Conservation (phyloP, 108 stramenopile genomes). For the Cyclotella distinguenda region DNA sequence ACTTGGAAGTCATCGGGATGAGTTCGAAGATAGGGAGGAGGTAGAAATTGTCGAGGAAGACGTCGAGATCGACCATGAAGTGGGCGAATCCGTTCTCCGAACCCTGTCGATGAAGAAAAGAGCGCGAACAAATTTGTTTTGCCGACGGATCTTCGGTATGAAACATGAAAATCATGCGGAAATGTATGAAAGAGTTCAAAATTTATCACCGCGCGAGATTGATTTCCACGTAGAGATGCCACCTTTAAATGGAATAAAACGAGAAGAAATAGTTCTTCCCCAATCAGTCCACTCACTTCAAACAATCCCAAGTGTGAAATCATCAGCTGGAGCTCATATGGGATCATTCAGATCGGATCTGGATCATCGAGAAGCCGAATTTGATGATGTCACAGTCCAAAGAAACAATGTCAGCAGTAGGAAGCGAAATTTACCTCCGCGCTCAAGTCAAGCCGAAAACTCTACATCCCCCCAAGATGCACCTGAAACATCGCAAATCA, state of each 20-base stretch:
- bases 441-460: neutral
- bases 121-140: slow-evolving; percentile 41
- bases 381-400: slow-evolving; percentile 4
- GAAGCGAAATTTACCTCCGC: neutral
- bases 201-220: no score
- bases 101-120: slow-evolving; percentile 10
- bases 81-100: neutral
- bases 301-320: neutral
- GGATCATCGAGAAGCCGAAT: neutral
- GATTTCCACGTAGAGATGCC: no score
- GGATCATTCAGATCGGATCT: no score
- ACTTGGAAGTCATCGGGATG: slow-evolving; percentile 81
- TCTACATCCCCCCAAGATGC: slow-evolving; percentile 3
- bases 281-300: neutral
- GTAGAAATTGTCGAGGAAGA: slow-evolving; percentile 14
- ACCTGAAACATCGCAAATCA: neutral
- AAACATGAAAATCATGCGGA: neutral
- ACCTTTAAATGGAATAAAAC: no score
- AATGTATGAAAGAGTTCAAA: no score
- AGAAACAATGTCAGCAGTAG: slow-evolving; percentile 7
- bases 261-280: no score
- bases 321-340: neutral
- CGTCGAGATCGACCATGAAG: slow-evolving; percentile 12
- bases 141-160: slow-evolving; percentile 23
- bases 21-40: slow-evolving; percentile 75